Evolutionary conservation across 2,329 filamentous ascomycete genomes (phyloP), one percentile per base, ranked within the genome.

Genomic region (Fusarium keratoplasticum): DNA sequence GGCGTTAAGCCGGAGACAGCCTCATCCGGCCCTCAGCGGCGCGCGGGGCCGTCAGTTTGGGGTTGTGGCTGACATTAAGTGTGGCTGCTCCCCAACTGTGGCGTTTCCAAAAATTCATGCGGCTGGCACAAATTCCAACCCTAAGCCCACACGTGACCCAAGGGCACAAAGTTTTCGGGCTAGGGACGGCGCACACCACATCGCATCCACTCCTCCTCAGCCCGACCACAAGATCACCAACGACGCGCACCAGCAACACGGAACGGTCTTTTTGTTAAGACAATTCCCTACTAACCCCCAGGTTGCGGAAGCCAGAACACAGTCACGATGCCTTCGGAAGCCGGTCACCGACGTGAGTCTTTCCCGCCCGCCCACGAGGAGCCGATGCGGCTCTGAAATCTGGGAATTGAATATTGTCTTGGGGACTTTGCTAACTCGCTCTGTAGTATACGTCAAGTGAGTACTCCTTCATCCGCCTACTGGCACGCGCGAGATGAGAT

Each of bases 371-470:
- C 67, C 64, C 47, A 60, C 61, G 42, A 62, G 58, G 67, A 73
- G 77, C 42, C 61, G 57, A 66, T 54, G 35, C 52, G 52, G 61
- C 61, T 71, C 38, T 57, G 62, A 57, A 63, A 63, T 71, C 42
- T 65, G 71, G 64, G 50, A 74, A 75, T 73, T 67, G 67, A 73
- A 50, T 27, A 27, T 50, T 50, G 64, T 66, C 50, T 69, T 73
- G 22, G 64, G 55, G 68, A 63, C 29, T 55, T 68, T 78, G 78
- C 86, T 88, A 82, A 88, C 83, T 64, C 58, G 65, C 38, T 70
- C 72, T 40, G 71, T 72, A 95, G 93, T 95, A 90, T 96, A 95
- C 86, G 94, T 95, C 86, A 95, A 95, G 93, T 95, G 88, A 94
- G 93, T 93, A 77, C 70, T 75, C 44, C 47, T 65, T 54, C 52